These are phyloP conservation scores for Lolium rigidum DNA, from an alignment of 176 grass and related monocot genomes.

Conservation along the genomic window DNA sequence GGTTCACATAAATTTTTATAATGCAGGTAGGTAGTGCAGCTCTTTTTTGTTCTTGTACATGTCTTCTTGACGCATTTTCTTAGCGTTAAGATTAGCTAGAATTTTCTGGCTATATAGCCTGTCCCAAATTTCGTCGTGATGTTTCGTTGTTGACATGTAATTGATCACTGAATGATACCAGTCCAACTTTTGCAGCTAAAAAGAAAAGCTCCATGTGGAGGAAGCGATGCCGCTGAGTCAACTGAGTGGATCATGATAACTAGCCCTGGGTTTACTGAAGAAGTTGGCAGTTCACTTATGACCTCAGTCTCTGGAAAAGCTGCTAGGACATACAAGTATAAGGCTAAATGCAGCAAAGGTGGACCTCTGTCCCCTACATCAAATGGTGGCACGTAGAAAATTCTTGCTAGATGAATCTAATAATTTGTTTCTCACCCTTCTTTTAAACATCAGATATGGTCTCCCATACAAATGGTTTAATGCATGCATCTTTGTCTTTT, in stretches of 20 bases:
- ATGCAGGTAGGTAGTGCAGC: no score
- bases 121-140: no score
- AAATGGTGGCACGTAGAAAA: conserved; percentile 72
- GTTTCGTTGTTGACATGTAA: background rate
- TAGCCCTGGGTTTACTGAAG: conserved; percentile 62
- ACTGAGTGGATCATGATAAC: conserved; percentile 48
- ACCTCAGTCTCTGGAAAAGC: conserved; percentile 65
- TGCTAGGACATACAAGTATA: conserved; percentile 56
- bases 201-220: conserved; percentile 61
- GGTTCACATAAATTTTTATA: no score
- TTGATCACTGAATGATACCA: conserved; percentile 5
- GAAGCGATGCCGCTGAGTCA: conserved; percentile 56
- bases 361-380: conserved; percentile 54
- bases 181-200: conserved; percentile 57
- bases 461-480: conserved; percentile 23
- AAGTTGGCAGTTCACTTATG: conserved; percentile 50
- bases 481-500: conserved; percentile 31
- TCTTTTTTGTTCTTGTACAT: no score
- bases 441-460: background rate
- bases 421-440: conserved; percentile 17
- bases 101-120: no score
- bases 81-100: no score
- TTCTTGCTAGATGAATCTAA: conserved; percentile 35
- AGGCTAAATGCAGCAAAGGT: conserved; percentile 62
- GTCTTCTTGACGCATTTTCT: no score